phyloP scores from a whole-genome alignment of 768 basidiomycete species.

The Termitomyces sp. region DNA sequence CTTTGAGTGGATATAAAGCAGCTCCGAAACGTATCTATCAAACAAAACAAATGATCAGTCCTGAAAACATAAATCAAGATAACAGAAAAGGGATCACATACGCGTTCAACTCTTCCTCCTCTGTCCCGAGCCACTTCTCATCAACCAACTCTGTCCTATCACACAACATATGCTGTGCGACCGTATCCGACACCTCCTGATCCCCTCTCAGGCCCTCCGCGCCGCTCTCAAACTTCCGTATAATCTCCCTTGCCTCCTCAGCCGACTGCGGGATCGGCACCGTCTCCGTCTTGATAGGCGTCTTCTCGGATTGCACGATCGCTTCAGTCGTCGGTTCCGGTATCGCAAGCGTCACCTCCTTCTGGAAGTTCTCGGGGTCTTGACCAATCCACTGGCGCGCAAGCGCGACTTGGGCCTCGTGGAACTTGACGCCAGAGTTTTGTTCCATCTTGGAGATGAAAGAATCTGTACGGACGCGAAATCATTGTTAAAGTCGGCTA shows the following conservation, averaged over 20 bases:
- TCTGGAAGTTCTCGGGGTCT: constrained; percentile 34
- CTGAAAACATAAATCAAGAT: constrained; percentile 1
- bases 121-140: constrained; percentile 81
- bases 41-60: constrained; percentile 8
- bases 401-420: constrained; percentile 82
- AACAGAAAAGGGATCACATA: constrained; percentile 34
- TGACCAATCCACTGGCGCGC: constrained; percentile 68
- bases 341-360: constrained; percentile 52
- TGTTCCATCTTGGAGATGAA: constrained; percentile 70
- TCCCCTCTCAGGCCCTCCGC: constrained; percentile 52
- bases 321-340: constrained; percentile 45
- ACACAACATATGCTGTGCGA: constrained; percentile 73
- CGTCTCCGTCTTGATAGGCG: constrained; percentile 43
- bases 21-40: constrained; percentile 71
- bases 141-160: constrained; percentile 57
- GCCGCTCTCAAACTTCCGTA: constrained; percentile 57
- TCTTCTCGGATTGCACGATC: constrained; percentile 48
- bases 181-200: constrained; percentile 64
- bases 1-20: constrained; percentile 82
- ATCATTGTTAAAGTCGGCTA: not conserved
- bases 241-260: constrained; percentile 40
- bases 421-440: constrained; percentile 72
- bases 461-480: constrained; percentile 6
- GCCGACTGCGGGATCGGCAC: constrained; percentile 62
- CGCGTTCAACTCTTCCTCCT: constrained; percentile 78